phyloP scores from a whole-genome alignment of 768 basidiomycete species.

The Pisolithus microcarpus region DNA sequence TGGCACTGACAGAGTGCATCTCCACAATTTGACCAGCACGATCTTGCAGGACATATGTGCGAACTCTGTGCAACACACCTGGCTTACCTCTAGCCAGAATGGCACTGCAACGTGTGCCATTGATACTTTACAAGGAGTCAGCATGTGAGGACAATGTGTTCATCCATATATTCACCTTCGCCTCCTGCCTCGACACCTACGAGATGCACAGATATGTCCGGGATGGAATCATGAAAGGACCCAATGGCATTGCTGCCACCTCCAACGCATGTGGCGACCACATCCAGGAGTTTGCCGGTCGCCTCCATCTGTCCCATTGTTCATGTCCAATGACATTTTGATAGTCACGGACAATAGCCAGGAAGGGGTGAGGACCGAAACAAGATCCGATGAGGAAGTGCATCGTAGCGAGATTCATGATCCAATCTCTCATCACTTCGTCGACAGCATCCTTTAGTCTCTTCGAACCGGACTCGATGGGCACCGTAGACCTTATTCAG shows the following conservation, averaged over 20 bases:
- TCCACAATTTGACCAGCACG: slow-evolving; percentile 88
- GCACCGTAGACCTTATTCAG: slow-evolving; percentile 34
- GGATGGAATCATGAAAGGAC: slow-evolving; percentile 94
- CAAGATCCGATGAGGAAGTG: slow-evolving; percentile 97
- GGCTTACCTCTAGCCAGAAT: slow-evolving; percentile 87
- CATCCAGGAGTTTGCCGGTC: slow-evolving; percentile 85
- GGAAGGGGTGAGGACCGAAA: slow-evolving; percentile 98
- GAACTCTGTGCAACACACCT: slow-evolving; percentile 92
- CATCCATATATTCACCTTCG: slow-evolving; percentile 54
- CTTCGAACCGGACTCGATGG: slow-evolving; percentile 88
- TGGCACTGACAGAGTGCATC: slow-evolving; percentile 95
- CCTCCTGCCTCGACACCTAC: slow-evolving; percentile 97
- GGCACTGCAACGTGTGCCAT: slow-evolving; percentile 85
- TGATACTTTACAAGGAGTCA: slow-evolving; percentile 42
- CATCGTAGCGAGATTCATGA: slow-evolving; percentile 87
- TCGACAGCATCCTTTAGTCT: slow-evolving; percentile 98
- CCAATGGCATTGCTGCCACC: slow-evolving; percentile 98
- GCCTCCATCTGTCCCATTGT: slow-evolving; percentile 81
- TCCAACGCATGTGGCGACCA: slow-evolving; percentile 93
- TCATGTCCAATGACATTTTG: slow-evolving; percentile 92
- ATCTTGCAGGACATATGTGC: slow-evolving; percentile 92
- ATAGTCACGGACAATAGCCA: slow-evolving; percentile 97
- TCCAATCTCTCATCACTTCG: slow-evolving; percentile 98
- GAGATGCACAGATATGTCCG: slow-evolving; percentile 75
- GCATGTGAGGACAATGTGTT: not conserved